phyloP scores from a whole-genome alignment of 139 green algal genomes.

The Asterochloris erici region DNA sequence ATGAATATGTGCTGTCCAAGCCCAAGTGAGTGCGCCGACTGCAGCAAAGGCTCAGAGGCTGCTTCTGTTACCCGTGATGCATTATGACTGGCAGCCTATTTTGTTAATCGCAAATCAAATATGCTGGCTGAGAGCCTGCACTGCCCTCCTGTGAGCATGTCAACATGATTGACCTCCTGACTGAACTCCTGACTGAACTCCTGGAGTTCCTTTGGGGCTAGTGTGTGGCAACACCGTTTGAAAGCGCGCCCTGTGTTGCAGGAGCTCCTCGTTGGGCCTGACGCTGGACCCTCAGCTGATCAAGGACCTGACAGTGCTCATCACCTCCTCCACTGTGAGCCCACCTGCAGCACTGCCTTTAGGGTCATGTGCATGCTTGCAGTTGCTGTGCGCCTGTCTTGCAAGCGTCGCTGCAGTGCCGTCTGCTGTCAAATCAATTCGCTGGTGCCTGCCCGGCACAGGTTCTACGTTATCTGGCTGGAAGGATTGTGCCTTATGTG shows the following conservation, averaged over 20 bases:
- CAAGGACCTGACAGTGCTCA: conserved; percentile 76
- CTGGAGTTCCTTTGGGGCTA: too few relatives aligned
- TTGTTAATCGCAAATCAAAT: too few relatives aligned
- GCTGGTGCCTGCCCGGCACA: not conserved
- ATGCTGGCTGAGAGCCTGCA: too few relatives aligned
- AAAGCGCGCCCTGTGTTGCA: conserved; percentile 18
- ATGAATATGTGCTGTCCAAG: conserved; percentile 97
- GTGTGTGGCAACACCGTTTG: too few relatives aligned
- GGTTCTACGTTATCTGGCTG: not conserved
- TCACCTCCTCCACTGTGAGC: conserved; percentile 58
- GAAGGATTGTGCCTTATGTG: not conserved
- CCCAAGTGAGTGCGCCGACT: conserved; percentile 48
- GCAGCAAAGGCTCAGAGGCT: not conserved
- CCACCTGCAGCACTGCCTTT: not conserved
- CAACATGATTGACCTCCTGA: too few relatives aligned
- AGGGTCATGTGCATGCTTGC: not conserved
- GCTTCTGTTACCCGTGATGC: too few relatives aligned
- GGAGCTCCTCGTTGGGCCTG: conserved; percentile 70
- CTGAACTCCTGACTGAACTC: too few relatives aligned
- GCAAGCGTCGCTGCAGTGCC: not conserved
- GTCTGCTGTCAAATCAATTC: not conserved
- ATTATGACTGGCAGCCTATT: too few relatives aligned
- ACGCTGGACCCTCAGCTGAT: conserved; percentile 89
- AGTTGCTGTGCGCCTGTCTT: not conserved
- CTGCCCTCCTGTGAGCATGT: too few relatives aligned